Base-by-base conservation (phyloP, 805 yeast genomes). In the Metschnikowia peoriensis region DNA sequence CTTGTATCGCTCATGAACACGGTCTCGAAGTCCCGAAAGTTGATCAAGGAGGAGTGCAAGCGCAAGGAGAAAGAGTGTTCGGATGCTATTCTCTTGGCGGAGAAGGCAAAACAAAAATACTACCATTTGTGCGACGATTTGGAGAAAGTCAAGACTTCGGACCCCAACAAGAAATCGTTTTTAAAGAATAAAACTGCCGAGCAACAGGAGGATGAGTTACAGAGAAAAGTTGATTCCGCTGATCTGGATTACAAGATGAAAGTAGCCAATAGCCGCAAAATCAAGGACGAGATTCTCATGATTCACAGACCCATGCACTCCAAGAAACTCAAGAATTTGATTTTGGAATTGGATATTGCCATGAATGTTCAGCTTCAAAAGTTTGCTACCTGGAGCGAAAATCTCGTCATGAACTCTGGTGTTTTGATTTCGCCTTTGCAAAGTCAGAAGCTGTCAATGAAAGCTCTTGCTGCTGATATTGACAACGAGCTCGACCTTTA, bases 151-250 rank as follows among this genome's bases (percentile, higher is more conserved):
- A 83, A 86, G 63, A 78, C 84, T 41, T 80, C 89, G 0, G 97
- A 93, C 65, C 97, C 96, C 17, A 79, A 86, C 52, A 89, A 88
- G 68, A 89, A 89, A 61, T 86, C 88, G 56, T 84, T 92, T 47
- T 78, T 94, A 65, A 89, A 89, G 65, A 81, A 89, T 40, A 86
- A 86, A 59, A 84, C 91, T 0, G 83, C 88, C 1, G 86, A 85
- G 48, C 97, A 93, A 70, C 88, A 86, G 65, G 98, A 94, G 65
- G 98, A 93, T 65, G 97, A 92, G 46, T 74, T 93, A 16, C 83
- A 80, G 55, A 73, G 85, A 50, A 92, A 93, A 65, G 89, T 94
- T 44, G 89, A 86, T 58, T 70, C 76, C 50, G 96, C 97, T 0
- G 97, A 94, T 68, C 79, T 81, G 49, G 99, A 94, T 57, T 94